A percentile compares a stretch with the other conserved stretches of the same genome.
Conservation (phyloP, 2,329 filamentous ascomycete genomes). For the Nemania sp. region DNA sequence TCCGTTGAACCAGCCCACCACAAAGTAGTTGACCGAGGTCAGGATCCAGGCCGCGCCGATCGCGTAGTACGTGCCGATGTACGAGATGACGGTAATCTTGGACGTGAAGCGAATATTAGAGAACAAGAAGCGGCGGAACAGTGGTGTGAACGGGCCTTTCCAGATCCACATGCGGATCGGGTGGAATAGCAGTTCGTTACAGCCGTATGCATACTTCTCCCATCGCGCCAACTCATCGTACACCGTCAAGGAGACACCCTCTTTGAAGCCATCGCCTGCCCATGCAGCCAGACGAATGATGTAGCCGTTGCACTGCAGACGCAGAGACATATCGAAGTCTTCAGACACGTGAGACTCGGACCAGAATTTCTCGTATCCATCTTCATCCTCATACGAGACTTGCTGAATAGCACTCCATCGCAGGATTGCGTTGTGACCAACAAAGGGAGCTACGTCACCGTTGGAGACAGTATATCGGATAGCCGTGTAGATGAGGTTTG, state of each 20-base stretch:
- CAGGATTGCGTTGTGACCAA: conserved; percentile 76
- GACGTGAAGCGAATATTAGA: conserved; percentile 66
- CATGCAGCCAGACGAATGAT: conserved; percentile 71
- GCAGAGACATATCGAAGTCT: conserved; percentile 75
- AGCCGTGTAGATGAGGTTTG: conserved; percentile 74
- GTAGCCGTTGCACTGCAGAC: conserved; percentile 70
- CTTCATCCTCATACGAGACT: conserved; percentile 58
- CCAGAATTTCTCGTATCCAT: conserved; percentile 70
- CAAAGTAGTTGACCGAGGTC: conserved; percentile 70
- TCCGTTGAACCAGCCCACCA: conserved; percentile 72
- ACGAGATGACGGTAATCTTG: conserved; percentile 70
- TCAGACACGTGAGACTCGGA: conserved; percentile 76
- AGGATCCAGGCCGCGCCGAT: conserved; percentile 69
- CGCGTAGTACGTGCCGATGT: conserved; percentile 65
- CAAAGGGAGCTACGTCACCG: conserved; percentile 74
- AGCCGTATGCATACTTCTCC: conserved; percentile 75
- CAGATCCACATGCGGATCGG: conserved; percentile 65
- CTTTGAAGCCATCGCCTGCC: conserved; percentile 70
- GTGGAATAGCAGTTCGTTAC: conserved; percentile 71
- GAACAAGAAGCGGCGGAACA: conserved; percentile 63
- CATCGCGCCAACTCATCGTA: conserved; percentile 73
- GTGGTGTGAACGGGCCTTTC: conserved; percentile 65
- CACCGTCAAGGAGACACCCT: conserved; percentile 72
- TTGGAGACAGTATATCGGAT: conserved; percentile 72
- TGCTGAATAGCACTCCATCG: conserved; percentile 68